Evolutionary conservation across 768 basidiomycete genomes (phyloP).

Genomic region (Cyclocybe aegerita): DNA sequence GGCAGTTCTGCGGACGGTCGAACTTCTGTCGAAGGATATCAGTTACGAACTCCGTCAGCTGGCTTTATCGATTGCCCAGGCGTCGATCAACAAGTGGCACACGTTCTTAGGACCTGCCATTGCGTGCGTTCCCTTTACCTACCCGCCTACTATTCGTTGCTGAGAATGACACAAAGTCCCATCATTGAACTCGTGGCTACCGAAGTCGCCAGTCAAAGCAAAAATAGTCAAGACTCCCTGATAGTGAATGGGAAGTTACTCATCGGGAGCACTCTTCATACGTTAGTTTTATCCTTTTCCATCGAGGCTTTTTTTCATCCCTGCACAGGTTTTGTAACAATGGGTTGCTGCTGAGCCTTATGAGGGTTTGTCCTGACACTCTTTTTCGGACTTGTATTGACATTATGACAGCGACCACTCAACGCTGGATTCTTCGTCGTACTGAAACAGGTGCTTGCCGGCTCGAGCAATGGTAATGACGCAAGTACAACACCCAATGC

Average conservation of each 20-base stretch:
- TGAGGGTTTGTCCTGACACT: constrained; percentile 43
- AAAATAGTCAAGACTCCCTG: constrained; percentile 57
- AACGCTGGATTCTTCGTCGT: constrained; percentile 51
- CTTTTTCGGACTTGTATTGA: constrained; percentile 1
- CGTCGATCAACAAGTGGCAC: constrained; percentile 62
- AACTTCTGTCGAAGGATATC: constrained; percentile 49
- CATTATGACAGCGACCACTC: constrained; percentile 39
- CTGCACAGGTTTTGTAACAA: constrained; percentile 49
- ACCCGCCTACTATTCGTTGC: neutral
- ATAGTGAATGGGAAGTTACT: constrained; percentile 56
- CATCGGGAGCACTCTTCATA: constrained; percentile 49
- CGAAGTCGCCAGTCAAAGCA: constrained; percentile 45
- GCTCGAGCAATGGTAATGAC: constrained; percentile 27
- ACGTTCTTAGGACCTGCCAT: constrained; percentile 51
- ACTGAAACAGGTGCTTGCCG: constrained; percentile 45
- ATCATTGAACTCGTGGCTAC: constrained; percentile 52
- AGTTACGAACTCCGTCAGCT: constrained; percentile 71
- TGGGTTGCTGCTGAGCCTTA: constrained; percentile 56
- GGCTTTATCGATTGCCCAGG: constrained; percentile 57
- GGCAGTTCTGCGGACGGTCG: constrained; percentile 52
- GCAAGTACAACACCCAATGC: constrained; percentile 23
- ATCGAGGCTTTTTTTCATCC: neutral
- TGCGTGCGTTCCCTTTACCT: constrained; percentile 37
- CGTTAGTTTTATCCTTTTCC: constrained; percentile 30
- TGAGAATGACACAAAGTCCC: constrained; percentile 31